These are phyloP conservation scores for Corchorus olitorius DNA, from an alignment of 345 rosid species.

Conservation along the genomic window DNA sequence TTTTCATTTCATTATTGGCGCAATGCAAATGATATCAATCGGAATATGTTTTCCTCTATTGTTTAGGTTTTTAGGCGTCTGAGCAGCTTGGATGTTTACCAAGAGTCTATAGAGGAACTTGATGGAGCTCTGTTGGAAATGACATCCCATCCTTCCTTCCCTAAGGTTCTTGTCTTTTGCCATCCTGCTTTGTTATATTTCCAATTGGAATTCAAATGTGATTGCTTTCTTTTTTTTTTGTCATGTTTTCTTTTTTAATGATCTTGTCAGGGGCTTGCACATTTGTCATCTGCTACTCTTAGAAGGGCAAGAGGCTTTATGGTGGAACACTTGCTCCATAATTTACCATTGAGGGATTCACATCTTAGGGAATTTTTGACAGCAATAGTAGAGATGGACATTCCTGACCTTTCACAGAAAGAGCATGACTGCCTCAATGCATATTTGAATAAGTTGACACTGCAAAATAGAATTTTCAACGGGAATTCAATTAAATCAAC, in stretches of 20 bases:
- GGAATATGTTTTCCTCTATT: not conserved
- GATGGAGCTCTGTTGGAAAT: constrained; percentile 59
- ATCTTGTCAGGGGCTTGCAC: constrained; percentile 62
- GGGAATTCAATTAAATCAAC: constrained; percentile 13
- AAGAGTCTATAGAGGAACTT: constrained; percentile 58
- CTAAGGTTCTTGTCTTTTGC: constrained; percentile 52
- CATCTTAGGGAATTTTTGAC: constrained; percentile 63
- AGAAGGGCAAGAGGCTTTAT: constrained; percentile 46
- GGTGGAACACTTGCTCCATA: constrained; percentile 44
- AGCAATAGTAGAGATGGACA: constrained; percentile 60
- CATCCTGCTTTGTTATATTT: not conserved
- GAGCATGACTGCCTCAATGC: constrained; percentile 27
- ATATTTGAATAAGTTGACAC: constrained; percentile 40
- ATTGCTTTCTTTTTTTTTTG: not conserved
- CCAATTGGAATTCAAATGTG: not conserved
- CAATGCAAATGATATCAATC: not conserved
- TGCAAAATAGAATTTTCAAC: constrained; percentile 26
- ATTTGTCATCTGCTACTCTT: constrained; percentile 59
- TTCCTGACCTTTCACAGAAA: constrained; percentile 28
- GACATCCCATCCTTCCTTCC: constrained; percentile 60
- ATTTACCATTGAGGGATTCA: constrained; percentile 61
- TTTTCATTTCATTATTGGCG: not conserved
- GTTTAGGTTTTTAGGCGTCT: constrained; percentile 49
- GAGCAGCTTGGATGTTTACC: constrained; percentile 41
- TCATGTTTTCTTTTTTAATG: not conserved